phyloP scores from a whole-genome alignment of 208 protist genomes.

The Tetramitus jugosus region DNA sequence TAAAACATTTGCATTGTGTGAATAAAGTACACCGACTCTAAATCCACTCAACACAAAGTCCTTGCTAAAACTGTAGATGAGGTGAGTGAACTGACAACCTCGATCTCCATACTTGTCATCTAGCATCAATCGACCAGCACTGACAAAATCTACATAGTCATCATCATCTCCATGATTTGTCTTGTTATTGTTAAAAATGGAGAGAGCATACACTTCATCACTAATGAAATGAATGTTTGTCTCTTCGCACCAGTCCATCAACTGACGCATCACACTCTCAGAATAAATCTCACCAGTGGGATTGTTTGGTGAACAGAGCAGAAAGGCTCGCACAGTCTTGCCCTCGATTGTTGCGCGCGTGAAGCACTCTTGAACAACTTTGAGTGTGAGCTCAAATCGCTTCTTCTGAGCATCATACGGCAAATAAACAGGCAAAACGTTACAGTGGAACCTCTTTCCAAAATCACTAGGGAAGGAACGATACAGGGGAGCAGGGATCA shows the following conservation, averaged over 20 bases:
- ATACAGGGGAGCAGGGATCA: background rate
- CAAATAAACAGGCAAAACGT: background rate
- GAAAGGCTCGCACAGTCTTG: background rate
- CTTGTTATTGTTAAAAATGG: too few relatives aligned
- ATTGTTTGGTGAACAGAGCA: slow-evolving; percentile 3
- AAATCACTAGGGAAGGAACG: background rate
- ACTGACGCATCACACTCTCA: background rate
- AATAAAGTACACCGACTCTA: slow-evolving; percentile 15
- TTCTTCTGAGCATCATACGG: background rate
- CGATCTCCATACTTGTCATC: background rate
- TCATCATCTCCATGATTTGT: too few relatives aligned
- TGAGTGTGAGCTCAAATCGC: background rate
- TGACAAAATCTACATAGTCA: too few relatives aligned
- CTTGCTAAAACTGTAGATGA: slow-evolving; percentile 24
- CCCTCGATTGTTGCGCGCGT: background rate
- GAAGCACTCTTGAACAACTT: background rate
- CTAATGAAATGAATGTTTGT: slow-evolving; percentile 22
- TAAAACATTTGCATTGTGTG: background rate
- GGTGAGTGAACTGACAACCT: background rate
- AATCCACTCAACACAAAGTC: slow-evolving; percentile 28
- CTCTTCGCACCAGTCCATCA: slow-evolving; percentile 16
- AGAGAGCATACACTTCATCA: slow-evolving; percentile 25
- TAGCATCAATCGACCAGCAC: too few relatives aligned
- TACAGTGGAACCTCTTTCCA: background rate
- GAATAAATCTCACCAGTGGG: slow-evolving; percentile 8